Percentiles rank a stretch among this genome's conserved stretches.
These are phyloP conservation scores for Gaertneriomyces sp. DNA, from an alignment of 192 early-diverging fungal genomes.

Conservation along the genomic window DNA sequence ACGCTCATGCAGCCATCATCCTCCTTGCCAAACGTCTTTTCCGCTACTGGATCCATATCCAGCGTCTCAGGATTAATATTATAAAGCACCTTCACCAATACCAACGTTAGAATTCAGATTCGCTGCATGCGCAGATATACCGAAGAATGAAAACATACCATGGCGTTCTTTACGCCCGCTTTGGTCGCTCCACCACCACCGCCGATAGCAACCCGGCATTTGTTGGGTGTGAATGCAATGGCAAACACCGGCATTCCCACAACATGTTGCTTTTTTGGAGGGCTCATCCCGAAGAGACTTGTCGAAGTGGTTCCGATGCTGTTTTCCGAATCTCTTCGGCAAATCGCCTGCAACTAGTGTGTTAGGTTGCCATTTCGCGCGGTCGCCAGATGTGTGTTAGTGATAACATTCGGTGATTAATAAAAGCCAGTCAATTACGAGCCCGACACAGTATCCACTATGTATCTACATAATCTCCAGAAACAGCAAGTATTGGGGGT, in stretches of 20 bases:
- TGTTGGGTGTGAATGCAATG: conserved; percentile 38
- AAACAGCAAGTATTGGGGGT: too few relatives aligned
- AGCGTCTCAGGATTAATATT: conserved; percentile 36
- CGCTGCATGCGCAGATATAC: neutral
- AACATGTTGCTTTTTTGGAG: conserved; percentile 9
- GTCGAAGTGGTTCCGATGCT: too few relatives aligned
- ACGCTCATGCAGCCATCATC: conserved; percentile 87
- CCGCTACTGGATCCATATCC: conserved; percentile 25
- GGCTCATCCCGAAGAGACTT: conserved; percentile 11
- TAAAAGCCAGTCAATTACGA: too few relatives aligned
- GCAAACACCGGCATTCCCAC: conserved; percentile 49
- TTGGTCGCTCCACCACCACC: conserved; percentile 84
- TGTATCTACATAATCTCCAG: too few relatives aligned
- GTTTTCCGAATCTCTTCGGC: too few relatives aligned
- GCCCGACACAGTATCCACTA: too few relatives aligned
- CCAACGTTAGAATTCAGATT: neutral
- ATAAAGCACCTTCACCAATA: conserved; percentile 32
- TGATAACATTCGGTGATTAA: too few relatives aligned
- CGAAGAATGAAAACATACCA: conserved; percentile 52
- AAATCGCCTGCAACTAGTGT: too few relatives aligned
- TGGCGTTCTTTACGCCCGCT: conserved; percentile 83
- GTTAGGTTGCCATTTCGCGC: too few relatives aligned
- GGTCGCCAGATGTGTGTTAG: too few relatives aligned
- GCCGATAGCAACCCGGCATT: conserved; percentile 48
- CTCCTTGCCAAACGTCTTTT: conserved; percentile 41